phyloP scores from a whole-genome alignment of 306 rosid species.

The Gynostemma pentaphyllum region DNA sequence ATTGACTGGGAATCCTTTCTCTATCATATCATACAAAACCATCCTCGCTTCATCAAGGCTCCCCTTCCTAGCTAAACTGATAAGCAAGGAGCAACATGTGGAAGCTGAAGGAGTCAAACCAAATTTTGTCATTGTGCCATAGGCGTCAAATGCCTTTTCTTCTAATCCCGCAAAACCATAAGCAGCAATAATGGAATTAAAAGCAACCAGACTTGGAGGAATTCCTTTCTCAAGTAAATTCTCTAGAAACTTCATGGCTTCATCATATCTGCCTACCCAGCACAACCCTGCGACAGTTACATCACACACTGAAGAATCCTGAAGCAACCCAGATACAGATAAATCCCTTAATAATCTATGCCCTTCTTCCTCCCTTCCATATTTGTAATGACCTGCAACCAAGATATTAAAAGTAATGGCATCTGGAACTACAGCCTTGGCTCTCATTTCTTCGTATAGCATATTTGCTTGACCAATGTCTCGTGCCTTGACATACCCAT shows the following conservation, averaged over 20 bases:
- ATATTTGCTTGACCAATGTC: conserved; percentile 50
- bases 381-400: conserved; percentile 51
- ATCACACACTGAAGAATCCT: conserved; percentile 34
- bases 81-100: conserved; percentile 50
- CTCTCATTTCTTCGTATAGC: conserved; percentile 60
- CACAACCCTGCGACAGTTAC: conserved; percentile 43
- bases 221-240: conserved; percentile 54
- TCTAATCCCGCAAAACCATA: conserved; percentile 50
- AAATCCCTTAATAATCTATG: conserved; percentile 33
- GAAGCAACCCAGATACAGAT: conserved; percentile 24
- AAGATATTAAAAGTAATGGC: conserved; percentile 64
- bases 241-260: conserved; percentile 39
- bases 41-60: conserved; percentile 44
- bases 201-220: conserved; percentile 41
- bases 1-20: conserved; percentile 48
- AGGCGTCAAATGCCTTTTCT: conserved; percentile 45
- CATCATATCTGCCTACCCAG: conserved; percentile 54
- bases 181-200: conserved; percentile 62
- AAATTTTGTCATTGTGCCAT: conserved; percentile 32
- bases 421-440: conserved; percentile 41
- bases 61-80: conserved; percentile 55
- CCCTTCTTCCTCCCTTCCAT: conserved; percentile 53
- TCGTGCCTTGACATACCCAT: conserved; percentile 72
- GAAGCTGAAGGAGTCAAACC: conserved; percentile 53
- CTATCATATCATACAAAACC: conserved; percentile 41